Evolutionary conservation across 1,139 yeast genomes (phyloP).

Genomic region (Scheffersomyces segobiensis): DNA sequence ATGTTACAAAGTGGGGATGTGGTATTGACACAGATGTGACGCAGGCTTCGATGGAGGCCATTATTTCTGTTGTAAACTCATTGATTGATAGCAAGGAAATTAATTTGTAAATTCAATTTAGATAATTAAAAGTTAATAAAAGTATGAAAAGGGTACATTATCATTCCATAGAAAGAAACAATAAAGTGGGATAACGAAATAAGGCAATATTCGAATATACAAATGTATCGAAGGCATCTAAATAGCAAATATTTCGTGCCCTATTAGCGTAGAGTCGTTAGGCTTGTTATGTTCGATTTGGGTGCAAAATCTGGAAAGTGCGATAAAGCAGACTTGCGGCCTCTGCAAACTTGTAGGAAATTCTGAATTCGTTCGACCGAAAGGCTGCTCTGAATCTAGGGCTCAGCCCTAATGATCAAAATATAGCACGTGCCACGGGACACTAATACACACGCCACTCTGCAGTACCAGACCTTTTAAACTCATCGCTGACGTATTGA

Average conservation of each 20-base stretch:
- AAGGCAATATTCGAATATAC: too few relatives aligned
- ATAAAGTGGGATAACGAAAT: too few relatives aligned
- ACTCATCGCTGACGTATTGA: background rate
- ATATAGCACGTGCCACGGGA: background rate
- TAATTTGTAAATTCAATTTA: conserved; percentile 6
- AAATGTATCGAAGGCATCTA: too few relatives aligned
- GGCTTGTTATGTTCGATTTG: background rate
- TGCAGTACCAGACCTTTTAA: background rate
- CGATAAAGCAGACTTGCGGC: background rate
- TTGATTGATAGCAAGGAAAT: conserved; percentile 29
- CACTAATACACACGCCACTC: background rate
- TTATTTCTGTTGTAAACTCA: conserved; percentile 42
- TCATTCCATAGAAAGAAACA: too few relatives aligned
- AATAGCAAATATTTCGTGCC: too few relatives aligned
- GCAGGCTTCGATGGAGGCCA: conserved; percentile 50
- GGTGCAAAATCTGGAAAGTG: background rate
- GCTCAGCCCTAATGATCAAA: background rate
- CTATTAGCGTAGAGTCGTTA: too few relatives aligned
- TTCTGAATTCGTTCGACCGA: background rate
- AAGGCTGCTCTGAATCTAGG: background rate
- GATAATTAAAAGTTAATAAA: background rate
- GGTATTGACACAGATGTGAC: conserved; percentile 49
- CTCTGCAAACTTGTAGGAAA: background rate
- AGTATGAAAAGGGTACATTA: background rate
- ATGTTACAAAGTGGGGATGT: conserved; percentile 43